Conservation (phyloP, 1,284 basidiomycete species). For the Porogramme epimiltina region DNA sequence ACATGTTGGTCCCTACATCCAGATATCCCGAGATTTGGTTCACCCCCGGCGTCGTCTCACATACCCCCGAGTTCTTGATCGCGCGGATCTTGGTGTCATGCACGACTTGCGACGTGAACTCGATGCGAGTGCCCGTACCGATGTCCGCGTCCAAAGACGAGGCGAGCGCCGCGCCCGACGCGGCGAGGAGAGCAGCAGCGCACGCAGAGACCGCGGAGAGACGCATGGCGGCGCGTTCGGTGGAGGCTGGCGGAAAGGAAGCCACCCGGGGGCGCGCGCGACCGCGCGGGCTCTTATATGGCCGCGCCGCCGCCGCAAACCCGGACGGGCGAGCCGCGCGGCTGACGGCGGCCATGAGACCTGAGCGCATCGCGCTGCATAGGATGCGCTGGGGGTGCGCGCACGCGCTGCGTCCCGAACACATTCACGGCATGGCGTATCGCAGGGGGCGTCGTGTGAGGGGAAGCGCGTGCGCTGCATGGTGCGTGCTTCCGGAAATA, state of each 20-base stretch:
- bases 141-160: background rate
- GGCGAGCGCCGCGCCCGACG: background rate
- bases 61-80: constrained; percentile 66
- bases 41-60: constrained; percentile 71
- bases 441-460: background rate
- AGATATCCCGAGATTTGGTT: constrained; percentile 70
- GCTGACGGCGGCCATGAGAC: too few relatives aligned
- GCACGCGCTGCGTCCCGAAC: too few relatives aligned
- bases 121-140: background rate
- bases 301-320: too few relatives aligned
- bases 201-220: background rate
- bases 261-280: too few relatives aligned
- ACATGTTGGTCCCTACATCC: constrained; percentile 60
- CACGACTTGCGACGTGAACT: constrained; percentile 21
- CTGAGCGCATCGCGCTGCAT: too few relatives aligned
- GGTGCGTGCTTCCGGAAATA: background rate
- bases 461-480: background rate
- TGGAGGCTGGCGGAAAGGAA: background rate
- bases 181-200: background rate
- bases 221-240: background rate
- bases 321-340: too few relatives aligned
- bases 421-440: background rate
- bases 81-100: constrained; percentile 44
- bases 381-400: too few relatives aligned
- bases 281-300: background rate